These are phyloP conservation scores for apple (Malus domestica) DNA, from an alignment of 306 rosid genomes.

Conservation along the genomic window ASM211411v1 NC_041803.1:14730001-14730500, in stretches of 20 bases:
- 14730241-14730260: not conserved
- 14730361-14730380: slow-evolving; percentile 90
- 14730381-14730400: slow-evolving; percentile 96
- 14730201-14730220: not conserved
- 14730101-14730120: not conserved
- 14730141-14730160: not conserved
- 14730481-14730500: slow-evolving; percentile 2
- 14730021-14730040: not conserved
- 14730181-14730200: not conserved
- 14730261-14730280: not conserved
- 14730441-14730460: slow-evolving; percentile 59
- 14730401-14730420: slow-evolving; percentile 71
- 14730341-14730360: slow-evolving; percentile 70
- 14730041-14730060: not conserved
- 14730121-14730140: not conserved
- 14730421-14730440: slow-evolving; percentile 57
- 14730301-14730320: slow-evolving; percentile 45
- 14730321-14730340: slow-evolving; percentile 91
- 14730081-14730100: not conserved
- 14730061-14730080: not conserved
- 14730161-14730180: not conserved
- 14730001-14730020: not conserved
- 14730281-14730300: slow-evolving; percentile 9
- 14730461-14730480: slow-evolving; percentile 28
- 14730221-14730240: not conserved